Percentiles rank a stretch among this genome's conserved stretches.
These are phyloP conservation scores for Cnidoscolus chayamansa DNA, from an alignment of 441 rosid species.

Conservation along the genomic window DNA sequence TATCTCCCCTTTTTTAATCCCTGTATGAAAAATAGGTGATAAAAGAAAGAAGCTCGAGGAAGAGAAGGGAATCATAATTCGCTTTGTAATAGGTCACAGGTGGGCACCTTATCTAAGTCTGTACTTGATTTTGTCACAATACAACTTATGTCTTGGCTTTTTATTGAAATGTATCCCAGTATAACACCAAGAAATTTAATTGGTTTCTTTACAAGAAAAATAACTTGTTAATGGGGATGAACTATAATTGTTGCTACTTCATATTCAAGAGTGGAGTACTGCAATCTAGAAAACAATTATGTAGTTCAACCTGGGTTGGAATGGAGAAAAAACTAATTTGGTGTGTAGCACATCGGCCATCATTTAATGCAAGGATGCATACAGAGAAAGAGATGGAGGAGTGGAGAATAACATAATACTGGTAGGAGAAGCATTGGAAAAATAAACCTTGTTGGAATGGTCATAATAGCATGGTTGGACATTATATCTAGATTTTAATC, in stretches of 20 bases:
- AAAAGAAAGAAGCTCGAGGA: conserved; percentile 81
- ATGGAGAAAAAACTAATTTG: background rate
- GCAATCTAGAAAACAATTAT: background rate
- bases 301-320: background rate
- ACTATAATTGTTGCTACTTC: background rate
- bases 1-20: background rate
- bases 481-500: background rate
- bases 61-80: conserved; percentile 86
- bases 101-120: conserved; percentile 22
- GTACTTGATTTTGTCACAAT: conserved; percentile 6
- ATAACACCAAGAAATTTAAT: background rate
- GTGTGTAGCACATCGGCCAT: background rate
- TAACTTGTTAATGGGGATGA: background rate
- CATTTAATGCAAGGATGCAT: background rate
- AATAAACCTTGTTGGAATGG: background rate
- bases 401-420: background rate
- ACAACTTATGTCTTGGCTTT: background rate
- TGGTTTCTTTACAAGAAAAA: background rate
- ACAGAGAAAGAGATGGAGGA: background rate
- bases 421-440: background rate
- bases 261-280: background rate
- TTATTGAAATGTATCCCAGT: background rate
- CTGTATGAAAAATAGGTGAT: conserved; percentile 44
- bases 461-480: background rate
- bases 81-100: conserved; percentile 96